Evolutionary conservation across 139 green algal genomes (phyloP).

Genomic region (Zygnema circumcarinatum): DNA sequence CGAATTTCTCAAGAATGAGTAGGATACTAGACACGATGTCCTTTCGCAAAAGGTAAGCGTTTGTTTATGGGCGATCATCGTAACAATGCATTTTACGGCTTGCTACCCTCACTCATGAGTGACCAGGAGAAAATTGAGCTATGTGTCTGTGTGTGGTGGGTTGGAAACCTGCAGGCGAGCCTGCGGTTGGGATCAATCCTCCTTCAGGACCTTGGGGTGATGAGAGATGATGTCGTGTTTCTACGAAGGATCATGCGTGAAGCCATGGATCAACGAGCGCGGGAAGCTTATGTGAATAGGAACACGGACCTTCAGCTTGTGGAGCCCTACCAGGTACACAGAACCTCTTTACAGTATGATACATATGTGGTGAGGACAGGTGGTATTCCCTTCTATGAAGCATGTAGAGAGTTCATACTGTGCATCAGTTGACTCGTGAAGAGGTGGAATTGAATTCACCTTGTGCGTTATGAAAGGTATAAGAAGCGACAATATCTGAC

Average conservation of each 20-base stretch:
- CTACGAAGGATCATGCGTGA: constrained; percentile 52
- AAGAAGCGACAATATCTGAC: neutral
- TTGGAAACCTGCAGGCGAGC: constrained; percentile 39
- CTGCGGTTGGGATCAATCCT: constrained; percentile 53
- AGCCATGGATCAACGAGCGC: constrained; percentile 40
- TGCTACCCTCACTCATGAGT: no score
- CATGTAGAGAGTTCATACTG: neutral
- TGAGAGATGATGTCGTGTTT: constrained; percentile 56
- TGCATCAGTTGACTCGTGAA: neutral
- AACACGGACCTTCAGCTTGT: neutral
- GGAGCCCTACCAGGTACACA: constrained; percentile 1
- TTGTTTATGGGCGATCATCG: no score
- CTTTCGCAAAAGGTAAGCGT: no score
- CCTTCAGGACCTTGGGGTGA: constrained; percentile 51
- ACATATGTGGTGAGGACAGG: no score
- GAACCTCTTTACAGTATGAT: neutral
- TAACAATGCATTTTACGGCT: no score
- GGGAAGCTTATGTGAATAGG: neutral
- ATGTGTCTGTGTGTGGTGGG: no score
- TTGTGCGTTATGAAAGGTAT: neutral
- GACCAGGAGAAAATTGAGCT: no score
- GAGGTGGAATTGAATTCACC: neutral
- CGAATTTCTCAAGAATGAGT: no score
- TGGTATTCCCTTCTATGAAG: neutral
- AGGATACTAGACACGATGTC: no score